Evolutionary conservation across 1,284 basidiomycete genomes (phyloP), one percentile per base, ranked within the genome.

Genomic region (Fomitopsis betulina): DNA sequence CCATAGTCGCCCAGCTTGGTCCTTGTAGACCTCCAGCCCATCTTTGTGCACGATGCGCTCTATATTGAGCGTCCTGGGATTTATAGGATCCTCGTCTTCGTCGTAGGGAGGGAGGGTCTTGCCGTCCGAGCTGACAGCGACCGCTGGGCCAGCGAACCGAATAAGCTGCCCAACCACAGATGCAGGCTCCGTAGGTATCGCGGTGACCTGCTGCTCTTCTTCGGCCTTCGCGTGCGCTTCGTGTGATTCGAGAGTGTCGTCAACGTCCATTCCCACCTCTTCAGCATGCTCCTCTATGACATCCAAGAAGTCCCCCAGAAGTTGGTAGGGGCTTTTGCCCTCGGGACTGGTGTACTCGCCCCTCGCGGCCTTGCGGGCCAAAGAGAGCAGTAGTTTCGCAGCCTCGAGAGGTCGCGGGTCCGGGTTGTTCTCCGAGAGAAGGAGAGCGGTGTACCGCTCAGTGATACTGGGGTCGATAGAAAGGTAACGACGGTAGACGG

Each of bases 1-100:
- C 95, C 96, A 99, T 13, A 99, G 76, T 37, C 94, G 85, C 10
- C 97, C 97, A 1, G 95, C 93, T 75, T 99, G 96, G 72, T 99
- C 97, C 68, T 94, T 93, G 74, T 97, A 99, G 15, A 93, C 77
- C 4, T 80, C 81, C 37, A 99, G 77, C 8, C 96, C 97, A 65
- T 98, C 94, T 55, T 86, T 83, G 40, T 84, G 83, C 38, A 99
- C 84, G 61, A 99, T 90, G 25, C 79, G 77, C 65, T 96, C 94
- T 53, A 99, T 87, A 67, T 98, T 93, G 54, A 98, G 80, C 65
- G 84, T 89, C n/a, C 81, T 79, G 0, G 79, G 62, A 69, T 81
- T 89, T n/a, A 78, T 72, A 0, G 93, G 85, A 67, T 97, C 92
- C 62, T 90, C 90, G 67, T 97, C 94, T 63, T 88, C 85, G 68